Conservation (phyloP, 2,329 filamentous ascomycete genomes). For the Hypoxylon rubiginosum region DNA sequence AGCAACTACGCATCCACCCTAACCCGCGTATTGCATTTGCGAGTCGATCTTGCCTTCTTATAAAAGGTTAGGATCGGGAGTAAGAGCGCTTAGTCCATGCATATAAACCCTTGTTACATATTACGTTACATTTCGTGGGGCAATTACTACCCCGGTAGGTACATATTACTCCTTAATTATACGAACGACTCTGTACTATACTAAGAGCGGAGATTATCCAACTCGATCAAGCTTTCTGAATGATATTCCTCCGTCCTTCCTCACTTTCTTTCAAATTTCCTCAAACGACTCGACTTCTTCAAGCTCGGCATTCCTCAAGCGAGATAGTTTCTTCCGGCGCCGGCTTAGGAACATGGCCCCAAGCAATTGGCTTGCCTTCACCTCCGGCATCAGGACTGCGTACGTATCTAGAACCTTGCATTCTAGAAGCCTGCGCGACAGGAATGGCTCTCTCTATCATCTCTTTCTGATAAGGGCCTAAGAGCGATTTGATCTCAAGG, state of each 20-base stretch:
- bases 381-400: background rate
- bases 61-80: too few species aligned
- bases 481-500: slow-evolving; percentile 6
- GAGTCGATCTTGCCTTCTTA: background rate
- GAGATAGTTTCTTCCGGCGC: slow-evolving; percentile 29
- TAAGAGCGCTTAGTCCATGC: too few species aligned
- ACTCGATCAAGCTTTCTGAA: too few species aligned
- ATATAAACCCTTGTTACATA: too few species aligned
- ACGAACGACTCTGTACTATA: too few species aligned
- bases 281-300: background rate
- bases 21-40: background rate
- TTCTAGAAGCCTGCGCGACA: slow-evolving; percentile 38
- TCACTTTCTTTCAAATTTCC: too few species aligned
- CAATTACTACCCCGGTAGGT: too few species aligned
- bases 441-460: slow-evolving; percentile 46
- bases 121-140: too few species aligned
- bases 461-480: slow-evolving; percentile 48
- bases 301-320: slow-evolving; percentile 19
- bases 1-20: too few species aligned
- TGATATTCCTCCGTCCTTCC: too few species aligned
- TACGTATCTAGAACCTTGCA: slow-evolving; percentile 29
- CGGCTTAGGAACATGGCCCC: slow-evolving; percentile 20
- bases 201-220: too few species aligned
- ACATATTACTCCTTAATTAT: too few species aligned
- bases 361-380: slow-evolving; percentile 6